Evolutionary conservation across 305 asterid genomes (phyloP), one percentile per base, ranked within the genome.

Genomic region (Fraxinus dipetala): DNA sequence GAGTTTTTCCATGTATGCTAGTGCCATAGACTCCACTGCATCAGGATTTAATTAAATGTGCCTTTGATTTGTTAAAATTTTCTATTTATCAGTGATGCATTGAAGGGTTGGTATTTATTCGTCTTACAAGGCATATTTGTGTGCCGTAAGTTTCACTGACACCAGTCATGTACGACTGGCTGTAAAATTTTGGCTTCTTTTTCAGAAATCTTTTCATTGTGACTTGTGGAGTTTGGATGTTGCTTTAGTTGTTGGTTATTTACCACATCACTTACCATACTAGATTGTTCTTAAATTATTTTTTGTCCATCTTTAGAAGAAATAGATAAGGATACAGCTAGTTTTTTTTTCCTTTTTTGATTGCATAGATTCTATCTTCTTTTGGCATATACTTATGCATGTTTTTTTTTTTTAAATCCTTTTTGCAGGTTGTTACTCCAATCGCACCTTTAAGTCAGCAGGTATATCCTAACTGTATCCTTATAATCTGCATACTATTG

Each of bases 391-490:
- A 28, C 40, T 69, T 14, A 69, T 31, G 38, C 22, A 30, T 31
- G 40, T 75, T 43, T 43, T 45, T 45, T 45, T 45, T 45, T 40
- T 45, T 45, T 45, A 32, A 1, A 43, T 89, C 45, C 75, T 65
- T 83, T 79, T 74, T 87, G 89, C 90, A 95, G 99, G 99, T 95
- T 88, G 99, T 96, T 86, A 96, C 99, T 78, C 99, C 99, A 63
- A 90, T 96, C 75, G 99, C 99, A 20, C 99, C 99, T 80, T 86
- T 96, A 84, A 96, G 99, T 87, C 98, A 96, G 86, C 99, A 96
- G 98, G 99, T 95, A 95, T 76, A 75, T 79, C 72, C 78, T 79
- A 72, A 59, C 40, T 69, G n/a, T 31, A 30, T 36, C 18, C 54
- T 76, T 16, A 72, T 26, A 24, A 32, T 75, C 16, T 36, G 76